phyloP scores from a whole-genome alignment of 202 grass and related monocot species.

The Schoenoplectus triqueter region DNA sequence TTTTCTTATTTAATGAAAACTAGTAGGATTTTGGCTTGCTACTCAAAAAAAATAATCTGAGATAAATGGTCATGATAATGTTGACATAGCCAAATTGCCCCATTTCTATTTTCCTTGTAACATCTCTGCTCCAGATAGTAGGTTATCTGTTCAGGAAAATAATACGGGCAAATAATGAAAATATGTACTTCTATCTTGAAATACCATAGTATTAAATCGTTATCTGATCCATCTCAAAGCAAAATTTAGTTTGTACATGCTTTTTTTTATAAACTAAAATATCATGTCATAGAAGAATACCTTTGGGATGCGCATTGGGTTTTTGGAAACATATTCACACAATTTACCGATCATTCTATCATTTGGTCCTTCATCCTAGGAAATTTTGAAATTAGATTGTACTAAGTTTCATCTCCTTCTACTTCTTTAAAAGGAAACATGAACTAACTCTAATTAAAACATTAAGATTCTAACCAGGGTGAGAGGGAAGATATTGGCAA shows the following conservation, averaged over 20 bases:
- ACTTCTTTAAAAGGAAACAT: conserved; percentile 11
- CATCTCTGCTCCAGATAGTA: conserved; percentile 87
- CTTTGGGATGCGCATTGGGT: conserved; percentile 91
- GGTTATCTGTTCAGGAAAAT: conserved; percentile 69
- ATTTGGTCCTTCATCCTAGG: conserved; percentile 88
- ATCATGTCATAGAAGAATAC: conserved; percentile 38
- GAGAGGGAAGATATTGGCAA: conserved; percentile 90
- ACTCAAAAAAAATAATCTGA: conserved; percentile 77
- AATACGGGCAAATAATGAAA: conserved; percentile 20
- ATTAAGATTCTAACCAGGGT: conserved; percentile 56
- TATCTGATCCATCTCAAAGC: not conserved
- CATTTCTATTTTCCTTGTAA: conserved; percentile 82
- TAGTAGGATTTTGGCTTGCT: conserved; percentile 29
- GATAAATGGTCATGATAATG: conserved; percentile 91
- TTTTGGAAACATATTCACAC: conserved; percentile 88
- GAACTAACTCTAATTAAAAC: conserved; percentile 5
- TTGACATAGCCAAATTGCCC: conserved; percentile 89
- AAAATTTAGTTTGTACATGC: not conserved
- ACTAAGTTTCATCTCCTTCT: conserved; percentile 16
- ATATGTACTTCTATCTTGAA: not conserved
- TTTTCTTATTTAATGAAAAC: too few species aligned
- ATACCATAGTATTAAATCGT: not conserved
- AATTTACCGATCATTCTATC: conserved; percentile 88
- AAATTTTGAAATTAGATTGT: not conserved
- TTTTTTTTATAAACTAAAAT: not conserved